phyloP scores from a whole-genome alignment of 176 grass and related monocot genomes.

The Oryza glaberrima region DNA sequence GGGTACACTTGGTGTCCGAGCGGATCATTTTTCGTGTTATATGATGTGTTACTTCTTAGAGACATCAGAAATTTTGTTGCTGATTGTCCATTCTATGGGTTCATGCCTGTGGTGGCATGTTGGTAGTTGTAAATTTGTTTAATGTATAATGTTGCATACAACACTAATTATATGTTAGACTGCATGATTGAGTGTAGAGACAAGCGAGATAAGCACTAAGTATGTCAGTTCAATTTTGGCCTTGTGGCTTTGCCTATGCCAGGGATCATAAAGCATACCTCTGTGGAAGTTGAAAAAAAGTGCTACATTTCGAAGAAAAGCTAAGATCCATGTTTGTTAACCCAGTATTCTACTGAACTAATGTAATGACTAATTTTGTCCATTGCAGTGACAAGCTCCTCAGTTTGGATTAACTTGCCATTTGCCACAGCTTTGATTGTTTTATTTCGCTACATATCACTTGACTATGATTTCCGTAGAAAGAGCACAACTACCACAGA shows the following conservation, averaged over 20 bases:
- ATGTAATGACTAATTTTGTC: constrained; percentile 13
- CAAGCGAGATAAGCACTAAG: background rate
- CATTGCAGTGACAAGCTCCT: constrained; percentile 93
- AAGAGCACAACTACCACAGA: constrained; percentile 45
- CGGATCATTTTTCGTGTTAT: background rate
- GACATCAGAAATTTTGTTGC: background rate
- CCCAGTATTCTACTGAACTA: background rate
- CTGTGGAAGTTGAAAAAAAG: background rate
- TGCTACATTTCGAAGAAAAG: background rate
- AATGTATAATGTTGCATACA: background rate
- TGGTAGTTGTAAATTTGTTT: background rate
- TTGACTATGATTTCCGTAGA: constrained; percentile 82
- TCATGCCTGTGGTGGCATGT: background rate
- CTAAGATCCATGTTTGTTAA: background rate
- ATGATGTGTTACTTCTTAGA: background rate
- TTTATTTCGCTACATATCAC: constrained; percentile 76
- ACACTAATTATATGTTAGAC: background rate
- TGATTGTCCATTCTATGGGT: background rate
- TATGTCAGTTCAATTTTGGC: background rate
- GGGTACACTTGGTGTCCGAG: background rate
- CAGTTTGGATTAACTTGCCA: constrained; percentile 94
- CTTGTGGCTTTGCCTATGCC: background rate
- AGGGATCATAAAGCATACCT: background rate
- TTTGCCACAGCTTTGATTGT: constrained; percentile 73
- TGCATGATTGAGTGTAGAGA: background rate